Conservation (phyloP, 768 basidiomycete species). For the Leccinum aurantiacum region DNA sequence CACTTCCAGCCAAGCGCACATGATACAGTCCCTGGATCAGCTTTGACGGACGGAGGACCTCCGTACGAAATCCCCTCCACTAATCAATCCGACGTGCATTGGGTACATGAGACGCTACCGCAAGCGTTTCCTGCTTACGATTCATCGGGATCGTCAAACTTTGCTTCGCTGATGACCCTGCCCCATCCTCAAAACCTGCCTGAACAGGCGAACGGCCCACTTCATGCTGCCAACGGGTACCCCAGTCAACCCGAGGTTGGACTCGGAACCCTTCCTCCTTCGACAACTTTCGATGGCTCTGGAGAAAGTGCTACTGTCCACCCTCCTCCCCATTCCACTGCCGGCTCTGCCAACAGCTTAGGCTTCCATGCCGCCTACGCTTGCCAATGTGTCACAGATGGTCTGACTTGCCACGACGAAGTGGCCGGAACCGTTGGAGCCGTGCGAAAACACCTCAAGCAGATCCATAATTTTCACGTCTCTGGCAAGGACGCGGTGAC, state of each 20-base stretch:
- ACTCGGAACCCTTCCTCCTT: neutral
- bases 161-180: too few relatives aligned
- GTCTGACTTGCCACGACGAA: conserved; percentile 2
- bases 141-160: neutral
- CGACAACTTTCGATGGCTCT: neutral
- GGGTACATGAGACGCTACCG: neutral
- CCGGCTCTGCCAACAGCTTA: neutral
- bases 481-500: neutral
- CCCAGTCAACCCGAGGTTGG: neutral
- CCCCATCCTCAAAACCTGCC: neutral
- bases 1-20: neutral
- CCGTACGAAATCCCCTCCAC: neutral
- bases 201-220: neutral
- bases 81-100: neutral
- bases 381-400: conserved; percentile 6
- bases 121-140: neutral
- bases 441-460: conserved; percentile 20
- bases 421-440: conserved; percentile 5
- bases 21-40: neutral
- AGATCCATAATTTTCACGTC: conserved; percentile 4
- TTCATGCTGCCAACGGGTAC: neutral
- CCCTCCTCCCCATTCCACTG: neutral
- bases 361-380: neutral
- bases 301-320: neutral
- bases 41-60: neutral